Evolutionary conservation across 345 rosid genomes (phyloP).

Genomic region (Euphorbia pulcherrima): DNA sequence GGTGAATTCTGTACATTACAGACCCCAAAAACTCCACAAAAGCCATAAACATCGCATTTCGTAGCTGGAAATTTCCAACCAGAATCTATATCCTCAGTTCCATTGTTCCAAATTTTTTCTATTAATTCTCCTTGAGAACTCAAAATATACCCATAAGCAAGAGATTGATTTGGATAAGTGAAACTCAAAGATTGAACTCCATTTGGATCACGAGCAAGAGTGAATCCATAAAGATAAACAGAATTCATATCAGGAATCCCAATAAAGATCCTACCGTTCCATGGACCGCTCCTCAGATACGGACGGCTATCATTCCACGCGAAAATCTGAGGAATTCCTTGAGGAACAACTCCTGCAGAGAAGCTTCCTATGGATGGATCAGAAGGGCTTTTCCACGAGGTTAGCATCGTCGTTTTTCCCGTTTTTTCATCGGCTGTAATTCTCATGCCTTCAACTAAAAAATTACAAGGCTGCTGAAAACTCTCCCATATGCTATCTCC

Average conservation of each 20-base stretch:
- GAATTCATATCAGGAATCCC: slow-evolving; percentile 34
- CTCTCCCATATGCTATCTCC: slow-evolving; percentile 53
- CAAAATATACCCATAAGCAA: slow-evolving; percentile 13
- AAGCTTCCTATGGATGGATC: slow-evolving; percentile 57
- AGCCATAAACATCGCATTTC: slow-evolving; percentile 25
- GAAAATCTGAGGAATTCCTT: slow-evolving; percentile 29
- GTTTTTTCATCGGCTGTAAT: slow-evolving; percentile 27
- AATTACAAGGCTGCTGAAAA: slow-evolving; percentile 37
- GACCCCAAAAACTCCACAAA: slow-evolving; percentile 27
- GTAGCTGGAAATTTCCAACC: not conserved
- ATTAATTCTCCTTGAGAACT: slow-evolving; percentile 30
- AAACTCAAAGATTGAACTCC: slow-evolving; percentile 22
- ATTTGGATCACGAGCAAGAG: slow-evolving; percentile 17
- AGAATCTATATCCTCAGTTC: not conserved
- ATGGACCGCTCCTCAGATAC: slow-evolving; percentile 52
- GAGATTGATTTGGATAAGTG: not conserved
- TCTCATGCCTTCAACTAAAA: slow-evolving; percentile 35
- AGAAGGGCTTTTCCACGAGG: slow-evolving; percentile 46
- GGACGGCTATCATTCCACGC: slow-evolving; percentile 41
- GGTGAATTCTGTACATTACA: slow-evolving; percentile 15
- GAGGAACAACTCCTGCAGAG: slow-evolving; percentile 29
- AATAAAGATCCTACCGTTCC: slow-evolving; percentile 47
- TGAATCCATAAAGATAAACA: slow-evolving; percentile 29
- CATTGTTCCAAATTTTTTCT: not conserved
- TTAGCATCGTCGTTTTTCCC: slow-evolving; percentile 24